Conservation (phyloP, 1,284 basidiomycete genomes). For the Apiotrichum veenhuisii region DNA sequence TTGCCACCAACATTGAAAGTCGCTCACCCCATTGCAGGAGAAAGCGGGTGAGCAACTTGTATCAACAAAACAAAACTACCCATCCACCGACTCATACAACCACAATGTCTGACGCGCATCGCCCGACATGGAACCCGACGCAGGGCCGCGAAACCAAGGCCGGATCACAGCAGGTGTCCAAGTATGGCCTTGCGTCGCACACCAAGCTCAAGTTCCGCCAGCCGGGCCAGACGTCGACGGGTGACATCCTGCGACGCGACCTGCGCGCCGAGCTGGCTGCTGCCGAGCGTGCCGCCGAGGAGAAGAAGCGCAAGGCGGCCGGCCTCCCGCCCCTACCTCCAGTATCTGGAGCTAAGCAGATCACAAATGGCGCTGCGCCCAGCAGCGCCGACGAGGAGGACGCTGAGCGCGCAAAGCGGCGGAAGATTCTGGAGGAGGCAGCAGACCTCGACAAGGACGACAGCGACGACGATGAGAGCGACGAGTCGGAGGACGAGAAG, state of each 20-base stretch:
- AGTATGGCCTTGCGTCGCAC: slow-evolving; percentile 83
- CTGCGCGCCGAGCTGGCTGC: slow-evolving; percentile 72
- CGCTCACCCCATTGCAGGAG: neutral
- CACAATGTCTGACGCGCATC: slow-evolving; percentile 49
- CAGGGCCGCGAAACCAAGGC: slow-evolving; percentile 58
- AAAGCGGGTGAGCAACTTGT: neutral
- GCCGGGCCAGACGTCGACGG: slow-evolving; percentile 72
- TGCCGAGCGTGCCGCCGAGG: slow-evolving; percentile 76
- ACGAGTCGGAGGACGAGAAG: slow-evolving; percentile 49
- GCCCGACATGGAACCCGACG: slow-evolving; percentile 50
- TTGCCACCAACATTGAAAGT: neutral
- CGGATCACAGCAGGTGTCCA: slow-evolving; percentile 81
- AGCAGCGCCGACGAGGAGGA: slow-evolving; percentile 34
- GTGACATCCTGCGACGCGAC: slow-evolving; percentile 73
- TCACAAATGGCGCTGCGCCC: slow-evolving; percentile 17
- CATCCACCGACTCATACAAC: neutral
- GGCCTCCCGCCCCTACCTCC: slow-evolving; percentile 55
- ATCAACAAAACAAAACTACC: neutral
- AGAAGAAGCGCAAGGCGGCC: slow-evolving; percentile 84
- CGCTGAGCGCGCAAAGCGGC: slow-evolving; percentile 67
- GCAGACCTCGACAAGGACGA: slow-evolving; percentile 82
- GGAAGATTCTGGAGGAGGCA: slow-evolving; percentile 76
- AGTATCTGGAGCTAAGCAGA: slow-evolving; percentile 26
- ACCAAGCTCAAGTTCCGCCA: slow-evolving; percentile 96
- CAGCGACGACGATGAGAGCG: slow-evolving; percentile 61